Percentiles rank a stretch among this genome's conserved stretches.
These are phyloP conservation scores for Mikania micrantha DNA, from an alignment of 129 eudicot species.

Conservation along the genomic window DNA sequence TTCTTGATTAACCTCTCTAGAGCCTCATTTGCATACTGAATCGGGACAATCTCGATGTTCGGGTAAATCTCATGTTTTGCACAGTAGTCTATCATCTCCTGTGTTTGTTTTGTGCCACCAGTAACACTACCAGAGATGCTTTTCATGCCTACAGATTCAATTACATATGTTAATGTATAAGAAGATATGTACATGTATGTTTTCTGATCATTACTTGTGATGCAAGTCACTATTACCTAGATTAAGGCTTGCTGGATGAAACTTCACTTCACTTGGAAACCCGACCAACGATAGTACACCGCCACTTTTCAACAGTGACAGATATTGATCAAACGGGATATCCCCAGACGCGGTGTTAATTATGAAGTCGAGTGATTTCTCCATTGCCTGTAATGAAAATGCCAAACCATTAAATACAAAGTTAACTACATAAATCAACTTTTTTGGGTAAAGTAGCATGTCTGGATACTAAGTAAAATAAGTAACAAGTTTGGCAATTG, in stretches of 20 bases:
- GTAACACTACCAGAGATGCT: conserved; percentile 68
- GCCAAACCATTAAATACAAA: neutral
- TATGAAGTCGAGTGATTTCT: conserved; percentile 62
- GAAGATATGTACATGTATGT: neutral
- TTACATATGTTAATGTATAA: neutral
- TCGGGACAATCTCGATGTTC: conserved; percentile 51
- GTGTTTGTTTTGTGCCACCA: conserved; percentile 84
- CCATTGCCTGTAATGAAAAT: conserved; percentile 36
- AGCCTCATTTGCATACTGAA: conserved; percentile 69
- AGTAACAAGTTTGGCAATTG: no score
- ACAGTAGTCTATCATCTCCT: conserved; percentile 85
- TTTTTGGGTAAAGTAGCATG: no score
- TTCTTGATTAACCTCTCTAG: conserved; percentile 67
- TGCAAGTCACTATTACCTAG: conserved; percentile 26
- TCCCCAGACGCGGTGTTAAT: conserved; percentile 82
- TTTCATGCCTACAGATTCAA: conserved; percentile 47
- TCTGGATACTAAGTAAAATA: no score
- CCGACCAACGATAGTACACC: conserved; percentile 70
- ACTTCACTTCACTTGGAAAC: conserved; percentile 69
- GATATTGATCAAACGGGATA: conserved; percentile 59
- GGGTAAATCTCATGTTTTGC: conserved; percentile 58
- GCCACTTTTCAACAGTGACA: conserved; percentile 54
- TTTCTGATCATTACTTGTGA: neutral
- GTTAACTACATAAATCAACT: no score
- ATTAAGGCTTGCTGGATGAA: conserved; percentile 47